phyloP scores from a whole-genome alignment of 108 stramenopile species.

The Aurantiochytrium sp. region DNA sequence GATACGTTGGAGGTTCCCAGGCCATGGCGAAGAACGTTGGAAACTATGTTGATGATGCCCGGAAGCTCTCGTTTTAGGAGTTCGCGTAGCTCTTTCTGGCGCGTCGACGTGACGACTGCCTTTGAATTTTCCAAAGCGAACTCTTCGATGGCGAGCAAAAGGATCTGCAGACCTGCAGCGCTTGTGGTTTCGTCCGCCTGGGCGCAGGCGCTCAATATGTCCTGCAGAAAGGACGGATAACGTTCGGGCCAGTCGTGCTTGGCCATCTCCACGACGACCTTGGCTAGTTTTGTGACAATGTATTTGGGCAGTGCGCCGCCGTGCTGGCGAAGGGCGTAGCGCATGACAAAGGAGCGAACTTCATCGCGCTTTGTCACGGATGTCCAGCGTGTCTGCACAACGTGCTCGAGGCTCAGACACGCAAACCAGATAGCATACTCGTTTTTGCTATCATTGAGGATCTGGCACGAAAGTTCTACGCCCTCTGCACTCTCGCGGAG shows the following conservation, averaged over 20 bases:
- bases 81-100: background rate
- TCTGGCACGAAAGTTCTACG: background rate
- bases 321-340: background rate
- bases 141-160: background rate
- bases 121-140: background rate
- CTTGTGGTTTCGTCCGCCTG: background rate
- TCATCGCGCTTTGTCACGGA: background rate
- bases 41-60: background rate
- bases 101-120: background rate
- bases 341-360: background rate
- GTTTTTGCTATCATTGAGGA: background rate
- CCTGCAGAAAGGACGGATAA: background rate
- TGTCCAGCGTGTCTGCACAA: background rate
- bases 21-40: background rate
- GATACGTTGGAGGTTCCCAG: background rate
- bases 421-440: background rate
- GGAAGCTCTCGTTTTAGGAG: background rate
- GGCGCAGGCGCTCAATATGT: background rate
- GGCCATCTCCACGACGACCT: slow-evolving; percentile 6
- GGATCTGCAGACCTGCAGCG: background rate
- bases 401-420: background rate
- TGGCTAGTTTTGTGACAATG: background rate
- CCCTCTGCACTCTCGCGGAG: background rate
- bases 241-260: slow-evolving; percentile 3
- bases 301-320: background rate